Percentiles rank a stretch among this genome's conserved stretches.
phyloP scores from a whole-genome alignment of 2,329 filamentous ascomycete genomes.

The Chaetomiaceae sp. region DNA sequence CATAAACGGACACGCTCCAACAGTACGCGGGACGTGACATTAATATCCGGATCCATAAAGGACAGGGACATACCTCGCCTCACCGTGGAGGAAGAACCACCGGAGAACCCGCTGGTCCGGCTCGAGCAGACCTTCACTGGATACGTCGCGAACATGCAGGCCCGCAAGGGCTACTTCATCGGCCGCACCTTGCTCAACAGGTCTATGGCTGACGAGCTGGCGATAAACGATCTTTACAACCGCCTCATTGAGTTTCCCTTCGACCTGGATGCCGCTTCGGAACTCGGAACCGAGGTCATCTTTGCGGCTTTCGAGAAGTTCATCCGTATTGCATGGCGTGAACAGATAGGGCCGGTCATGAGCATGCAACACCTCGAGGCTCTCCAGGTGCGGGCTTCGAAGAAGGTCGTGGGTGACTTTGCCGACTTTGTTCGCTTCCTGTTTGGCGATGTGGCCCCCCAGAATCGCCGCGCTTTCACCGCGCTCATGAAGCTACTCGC shows the following conservation, averaged over 20 bases:
- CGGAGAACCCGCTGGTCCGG: conserved; percentile 62
- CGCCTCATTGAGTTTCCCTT: conserved; percentile 76
- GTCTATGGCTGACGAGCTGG: conserved; percentile 65
- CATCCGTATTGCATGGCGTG: conserved; percentile 78
- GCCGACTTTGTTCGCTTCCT: conserved; percentile 62
- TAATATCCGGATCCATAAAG: conserved; percentile 51
- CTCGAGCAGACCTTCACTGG: conserved; percentile 82
- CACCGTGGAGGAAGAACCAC: conserved; percentile 46
- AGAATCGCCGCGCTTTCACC: conserved; percentile 72
- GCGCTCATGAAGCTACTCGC: conserved; percentile 80
- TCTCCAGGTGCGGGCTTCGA: conserved; percentile 65
- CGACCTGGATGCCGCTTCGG: conserved; percentile 68
- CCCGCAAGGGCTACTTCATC: conserved; percentile 80
- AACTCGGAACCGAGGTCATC: conserved; percentile 75
- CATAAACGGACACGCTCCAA: conserved; percentile 41
- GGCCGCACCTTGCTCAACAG: conserved; percentile 71
- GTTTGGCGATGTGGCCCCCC: conserved; percentile 62
- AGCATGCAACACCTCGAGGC: conserved; percentile 64
- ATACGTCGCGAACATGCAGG: conserved; percentile 76
- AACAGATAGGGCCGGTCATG: conserved; percentile 82
- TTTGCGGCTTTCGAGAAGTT: conserved; percentile 95
- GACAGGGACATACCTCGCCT: conserved; percentile 42
- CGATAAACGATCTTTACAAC: conserved; percentile 88
- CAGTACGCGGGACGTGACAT: conserved; percentile 43
- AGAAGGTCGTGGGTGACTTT: conserved; percentile 67